A percentile compares a stretch with the other conserved stretches of the same genome.
Conservation (phyloP, 108 stramenopile species). For the Epithemia pelagica region DNA sequence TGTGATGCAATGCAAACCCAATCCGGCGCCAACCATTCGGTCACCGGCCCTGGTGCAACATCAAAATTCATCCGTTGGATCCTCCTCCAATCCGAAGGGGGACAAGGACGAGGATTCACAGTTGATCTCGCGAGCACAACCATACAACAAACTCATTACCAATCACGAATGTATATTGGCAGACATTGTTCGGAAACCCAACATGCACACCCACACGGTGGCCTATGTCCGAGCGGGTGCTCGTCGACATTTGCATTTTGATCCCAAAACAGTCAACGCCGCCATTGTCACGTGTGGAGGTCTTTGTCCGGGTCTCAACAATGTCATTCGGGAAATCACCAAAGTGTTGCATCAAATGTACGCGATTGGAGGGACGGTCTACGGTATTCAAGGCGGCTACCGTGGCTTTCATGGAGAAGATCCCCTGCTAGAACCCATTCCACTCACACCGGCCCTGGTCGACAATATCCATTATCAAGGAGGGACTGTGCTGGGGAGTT, state of each 20-base stretch:
- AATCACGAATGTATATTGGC: slow-evolving; percentile 79
- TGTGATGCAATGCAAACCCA: slow-evolving; percentile 27
- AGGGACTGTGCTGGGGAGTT: slow-evolving; percentile 88
- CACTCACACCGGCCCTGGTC: slow-evolving; percentile 68
- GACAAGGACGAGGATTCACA: background rate
- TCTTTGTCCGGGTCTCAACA: slow-evolving; percentile 91
- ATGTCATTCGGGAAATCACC: slow-evolving; percentile 91
- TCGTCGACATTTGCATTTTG: slow-evolving; percentile 76
- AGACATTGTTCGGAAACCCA: slow-evolving; percentile 74
- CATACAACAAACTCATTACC: slow-evolving; percentile 81
- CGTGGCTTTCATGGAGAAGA: slow-evolving; percentile 75
- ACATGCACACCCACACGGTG: slow-evolving; percentile 22
- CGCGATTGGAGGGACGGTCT: slow-evolving; percentile 78
- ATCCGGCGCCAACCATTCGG: background rate
- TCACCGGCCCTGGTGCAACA: slow-evolving; percentile 3
- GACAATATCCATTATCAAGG: slow-evolving; percentile 91
- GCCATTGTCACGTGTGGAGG: slow-evolving; percentile 98
- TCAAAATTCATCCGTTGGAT: background rate
- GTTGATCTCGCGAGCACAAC: slow-evolving; percentile 12
- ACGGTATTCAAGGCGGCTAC: slow-evolving; percentile 90
- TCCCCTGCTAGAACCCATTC: slow-evolving; percentile 50
- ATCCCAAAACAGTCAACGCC: slow-evolving; percentile 82
- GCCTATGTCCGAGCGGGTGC: slow-evolving; percentile 90
- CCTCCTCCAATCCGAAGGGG: background rate
- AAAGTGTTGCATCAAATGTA: slow-evolving; percentile 70